Conservation (phyloP, 192 early-diverging fungal genomes). For the Coemansia javaensis region DNA sequence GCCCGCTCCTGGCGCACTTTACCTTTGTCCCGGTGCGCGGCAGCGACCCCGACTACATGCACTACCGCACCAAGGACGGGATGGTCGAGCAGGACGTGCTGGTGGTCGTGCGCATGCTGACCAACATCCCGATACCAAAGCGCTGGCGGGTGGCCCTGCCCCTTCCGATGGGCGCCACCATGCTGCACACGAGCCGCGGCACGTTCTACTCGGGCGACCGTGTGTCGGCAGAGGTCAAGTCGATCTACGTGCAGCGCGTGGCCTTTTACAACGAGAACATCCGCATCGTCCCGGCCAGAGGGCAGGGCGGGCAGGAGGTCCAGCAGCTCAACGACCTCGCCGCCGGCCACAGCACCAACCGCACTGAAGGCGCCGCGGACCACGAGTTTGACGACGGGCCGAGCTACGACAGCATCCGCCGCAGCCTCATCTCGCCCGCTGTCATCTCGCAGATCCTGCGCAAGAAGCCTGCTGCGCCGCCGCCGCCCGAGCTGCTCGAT, state of each 20-base stretch:
- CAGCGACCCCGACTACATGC: conserved; percentile 33
- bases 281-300: conserved; percentile 21
- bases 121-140: conserved; percentile 36
- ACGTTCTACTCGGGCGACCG: conserved; percentile 32
- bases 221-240: conserved; percentile 40
- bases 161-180: conserved; percentile 23
- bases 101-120: conserved; percentile 29
- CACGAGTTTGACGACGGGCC: conserved; percentile 32
- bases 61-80: conserved; percentile 40
- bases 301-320: conserved; percentile 15
- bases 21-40: conserved; percentile 41
- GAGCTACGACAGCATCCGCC: conserved; percentile 17
- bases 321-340: conserved; percentile 35
- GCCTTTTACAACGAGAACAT: conserved; percentile 46
- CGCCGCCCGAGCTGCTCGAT: conserved; percentile 37
- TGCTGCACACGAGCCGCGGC: conserved; percentile 43
- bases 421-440: conserved; percentile 33
- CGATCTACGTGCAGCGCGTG: conserved; percentile 31
- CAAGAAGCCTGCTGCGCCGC: conserved; percentile 24
- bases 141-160: conserved; percentile 41
- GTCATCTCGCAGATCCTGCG: conserved; percentile 33
- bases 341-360: conserved; percentile 36
- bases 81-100: conserved; percentile 37
- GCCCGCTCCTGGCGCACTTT: conserved; percentile 36
- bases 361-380: conserved; percentile 2